Conservation (phyloP, 2,329 filamentous ascomycete species). For the Chalara sp. region DNA sequence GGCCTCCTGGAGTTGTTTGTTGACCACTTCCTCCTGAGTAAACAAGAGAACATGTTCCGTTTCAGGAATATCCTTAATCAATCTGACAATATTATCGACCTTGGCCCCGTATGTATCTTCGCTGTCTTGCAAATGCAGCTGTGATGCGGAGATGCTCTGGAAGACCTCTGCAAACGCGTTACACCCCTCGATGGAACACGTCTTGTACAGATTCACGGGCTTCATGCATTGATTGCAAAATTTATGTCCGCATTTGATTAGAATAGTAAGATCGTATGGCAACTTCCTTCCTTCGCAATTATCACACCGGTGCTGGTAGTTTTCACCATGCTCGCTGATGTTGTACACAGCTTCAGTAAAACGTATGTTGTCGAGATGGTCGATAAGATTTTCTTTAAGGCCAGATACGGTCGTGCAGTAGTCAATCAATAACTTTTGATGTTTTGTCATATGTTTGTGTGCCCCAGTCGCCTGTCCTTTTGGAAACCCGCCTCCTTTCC, state of each 20-base stretch:
- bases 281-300: neutral
- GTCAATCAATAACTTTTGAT: too few relatives aligned
- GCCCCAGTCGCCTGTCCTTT: too few relatives aligned
- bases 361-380: neutral
- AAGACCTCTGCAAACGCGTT: slow-evolving; percentile 22
- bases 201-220: neutral
- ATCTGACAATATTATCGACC: slow-evolving; percentile 35
- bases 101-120: slow-evolving; percentile 36
- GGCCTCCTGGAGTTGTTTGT: slow-evolving; percentile 30
- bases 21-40: slow-evolving; percentile 42
- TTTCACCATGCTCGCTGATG: too few relatives aligned
- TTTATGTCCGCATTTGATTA: slow-evolving; percentile 44
- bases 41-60: slow-evolving; percentile 49
- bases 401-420: neutral
- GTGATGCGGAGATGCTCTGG: slow-evolving; percentile 11
- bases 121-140: too few relatives aligned
- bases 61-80: slow-evolving; percentile 33
- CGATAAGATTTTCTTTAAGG: neutral
- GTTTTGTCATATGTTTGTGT: too few relatives aligned
- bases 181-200: neutral
- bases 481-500: too few relatives aligned
- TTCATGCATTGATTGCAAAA: slow-evolving; percentile 30
- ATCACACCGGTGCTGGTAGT: neutral
- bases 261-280: slow-evolving; percentile 28
- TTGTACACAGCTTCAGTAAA: neutral